A percentile compares a stretch with the other conserved stretches of the same genome.
Evolutionary conservation across 306 rosid species (phyloP).

Genomic region (Prunus campanulata): DNA sequence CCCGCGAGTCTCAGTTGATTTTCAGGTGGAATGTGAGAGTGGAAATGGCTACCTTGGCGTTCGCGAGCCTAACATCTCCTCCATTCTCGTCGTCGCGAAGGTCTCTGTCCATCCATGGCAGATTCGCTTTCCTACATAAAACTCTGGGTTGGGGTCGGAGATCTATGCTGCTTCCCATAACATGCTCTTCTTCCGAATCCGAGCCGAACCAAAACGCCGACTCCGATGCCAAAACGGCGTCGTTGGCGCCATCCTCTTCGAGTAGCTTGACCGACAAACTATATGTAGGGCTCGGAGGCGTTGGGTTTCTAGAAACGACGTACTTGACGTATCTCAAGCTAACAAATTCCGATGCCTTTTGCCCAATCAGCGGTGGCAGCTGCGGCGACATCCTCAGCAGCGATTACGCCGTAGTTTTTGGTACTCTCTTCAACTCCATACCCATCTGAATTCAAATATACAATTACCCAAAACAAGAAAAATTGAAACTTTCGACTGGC

Average conservation of each 20-base stretch:
- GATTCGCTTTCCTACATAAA: conserved; percentile 7
- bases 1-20: neutral
- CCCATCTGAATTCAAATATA: neutral
- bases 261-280: conserved; percentile 39
- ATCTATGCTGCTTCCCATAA: conserved; percentile 22
- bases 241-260: conserved; percentile 25
- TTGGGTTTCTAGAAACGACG: conserved; percentile 77
- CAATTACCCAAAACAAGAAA: neutral
- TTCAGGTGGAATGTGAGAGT: conserved; percentile 6
- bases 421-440: conserved; percentile 26
- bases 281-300: conserved; percentile 50
- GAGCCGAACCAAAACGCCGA: conserved; percentile 46
- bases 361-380: conserved; percentile 58
- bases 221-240: conserved; percentile 33
- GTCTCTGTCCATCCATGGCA: conserved; percentile 19
- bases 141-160: neutral
- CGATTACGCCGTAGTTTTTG: conserved; percentile 73
- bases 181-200: conserved; percentile 41
- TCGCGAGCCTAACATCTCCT: conserved; percentile 41
- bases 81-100: conserved; percentile 20
- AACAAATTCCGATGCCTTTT: conserved; percentile 63
- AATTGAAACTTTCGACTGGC: neutral
- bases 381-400: conserved; percentile 73
- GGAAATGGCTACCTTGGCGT: conserved; percentile 51
- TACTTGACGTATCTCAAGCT: conserved; percentile 75